Evolutionary conservation across 352 stramenopile species (phyloP).

Genomic region (Phytopythium delawarense): DNA sequence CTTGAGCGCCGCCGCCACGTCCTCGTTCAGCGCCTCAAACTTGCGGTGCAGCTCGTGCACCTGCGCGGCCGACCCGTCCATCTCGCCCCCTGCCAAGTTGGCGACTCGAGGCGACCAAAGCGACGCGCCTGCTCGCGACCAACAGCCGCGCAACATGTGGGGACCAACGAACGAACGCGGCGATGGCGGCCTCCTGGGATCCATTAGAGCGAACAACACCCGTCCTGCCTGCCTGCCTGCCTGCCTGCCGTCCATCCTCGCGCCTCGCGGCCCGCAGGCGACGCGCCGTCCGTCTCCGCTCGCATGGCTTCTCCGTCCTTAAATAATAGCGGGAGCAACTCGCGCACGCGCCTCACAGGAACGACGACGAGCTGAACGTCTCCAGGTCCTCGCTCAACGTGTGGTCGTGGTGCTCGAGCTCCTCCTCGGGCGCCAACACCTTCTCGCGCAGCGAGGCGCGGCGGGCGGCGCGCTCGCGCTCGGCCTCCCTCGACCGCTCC

Average conservation of each 20-base stretch:
- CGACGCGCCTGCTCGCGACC: neutral
- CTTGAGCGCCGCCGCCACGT: slow-evolving; percentile 46
- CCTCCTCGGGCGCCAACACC: slow-evolving; percentile 43
- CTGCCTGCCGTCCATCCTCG: neutral
- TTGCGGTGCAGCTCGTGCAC: slow-evolving; percentile 69
- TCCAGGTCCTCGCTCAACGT: slow-evolving; percentile 77
- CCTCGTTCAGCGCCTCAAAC: slow-evolving; percentile 69
- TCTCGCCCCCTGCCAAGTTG: slow-evolving; percentile 4
- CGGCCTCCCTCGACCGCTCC: slow-evolving; percentile 48
- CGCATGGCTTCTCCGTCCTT: slow-evolving; percentile 3
- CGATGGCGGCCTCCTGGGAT: neutral
- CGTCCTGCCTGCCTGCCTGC: too few relatives aligned
- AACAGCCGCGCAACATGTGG: neutral
- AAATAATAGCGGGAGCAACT: slow-evolving; percentile 28
- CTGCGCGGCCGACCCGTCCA: slow-evolving; percentile 45
- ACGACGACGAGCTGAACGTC: slow-evolving; percentile 85
- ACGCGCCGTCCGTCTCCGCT: neutral
- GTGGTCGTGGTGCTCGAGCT: slow-evolving; percentile 64
- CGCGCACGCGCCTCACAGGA: slow-evolving; percentile 54
- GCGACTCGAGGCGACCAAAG: neutral
- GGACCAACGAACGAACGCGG: neutral
- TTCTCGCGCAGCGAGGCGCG: slow-evolving; percentile 67
- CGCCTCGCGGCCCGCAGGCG: neutral
- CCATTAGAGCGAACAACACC: neutral
- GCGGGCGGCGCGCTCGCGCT: slow-evolving; percentile 47